Evolutionary conservation across 345 rosid species (phyloP).

Genomic region (Corymbia maculata): DNA sequence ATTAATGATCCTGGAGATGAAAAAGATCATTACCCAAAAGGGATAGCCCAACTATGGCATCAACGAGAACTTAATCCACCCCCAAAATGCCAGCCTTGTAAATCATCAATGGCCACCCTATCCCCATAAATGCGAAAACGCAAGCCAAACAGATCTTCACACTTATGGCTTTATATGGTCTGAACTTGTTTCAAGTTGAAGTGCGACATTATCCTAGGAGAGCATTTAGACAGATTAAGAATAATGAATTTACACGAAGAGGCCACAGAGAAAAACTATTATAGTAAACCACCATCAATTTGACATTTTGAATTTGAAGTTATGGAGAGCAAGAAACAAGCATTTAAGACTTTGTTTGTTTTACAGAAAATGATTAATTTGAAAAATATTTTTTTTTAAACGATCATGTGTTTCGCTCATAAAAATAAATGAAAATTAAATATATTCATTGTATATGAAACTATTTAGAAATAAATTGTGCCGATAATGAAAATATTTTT

Average conservation of each 20-base stretch:
- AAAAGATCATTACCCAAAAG: slow-evolving; percentile 63
- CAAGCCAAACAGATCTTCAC: slow-evolving; percentile 93
- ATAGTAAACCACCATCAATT: neutral
- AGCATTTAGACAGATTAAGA: too few relatives aligned
- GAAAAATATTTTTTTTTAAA: too few relatives aligned
- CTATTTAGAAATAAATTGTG: too few relatives aligned
- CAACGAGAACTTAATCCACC: slow-evolving; percentile 89
- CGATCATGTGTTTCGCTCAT: too few relatives aligned
- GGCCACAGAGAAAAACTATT: neutral
- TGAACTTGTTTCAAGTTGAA: slow-evolving; percentile 69
- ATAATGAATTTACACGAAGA: neutral
- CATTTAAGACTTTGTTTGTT: neutral
- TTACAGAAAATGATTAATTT: too few relatives aligned
- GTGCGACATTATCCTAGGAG: slow-evolving; percentile 70
- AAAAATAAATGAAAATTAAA: too few relatives aligned
- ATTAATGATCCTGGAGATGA: neutral
- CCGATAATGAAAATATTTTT: too few relatives aligned
- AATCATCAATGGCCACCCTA: slow-evolving; percentile 89
- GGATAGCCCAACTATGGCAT: slow-evolving; percentile 97
- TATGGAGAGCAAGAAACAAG: neutral
- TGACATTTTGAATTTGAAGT: neutral
- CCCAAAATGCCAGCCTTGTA: slow-evolving; percentile 63
- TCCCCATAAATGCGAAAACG: slow-evolving; percentile 82
- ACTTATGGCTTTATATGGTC: slow-evolving; percentile 64
- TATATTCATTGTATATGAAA: too few relatives aligned